Base-by-base conservation (phyloP, 2,329 filamentous ascomycete species). In the Mollisiaceae sp. region DNA sequence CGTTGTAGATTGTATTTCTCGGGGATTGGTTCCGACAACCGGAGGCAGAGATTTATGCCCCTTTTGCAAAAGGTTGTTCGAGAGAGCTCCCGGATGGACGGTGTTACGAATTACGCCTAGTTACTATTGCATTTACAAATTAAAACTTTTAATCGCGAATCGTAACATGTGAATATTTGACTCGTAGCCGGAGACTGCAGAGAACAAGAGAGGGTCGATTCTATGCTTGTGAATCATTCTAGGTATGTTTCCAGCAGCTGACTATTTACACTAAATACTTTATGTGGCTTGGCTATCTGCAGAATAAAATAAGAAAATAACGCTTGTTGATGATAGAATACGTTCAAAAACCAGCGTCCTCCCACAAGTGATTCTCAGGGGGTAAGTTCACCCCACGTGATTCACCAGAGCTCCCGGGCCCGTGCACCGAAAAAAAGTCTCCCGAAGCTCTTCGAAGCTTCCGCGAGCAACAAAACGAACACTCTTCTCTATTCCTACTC, bases 1-100 rank as follows among this genome's bases (percentile, higher is more conserved):
- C 54, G 59, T 50, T 66, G 64, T 72, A 73, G 71, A 73, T 71
- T 73, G 71, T 73, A 71, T 65, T 69, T 65, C 62, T 56, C 56
- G 60, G 54, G 60, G 52, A 54, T 12, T 52, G 20, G 20, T 8
- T 27, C 9, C 15, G 27, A 14, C 22, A 32, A 12, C 22, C 11
- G 14, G n/a, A 43, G 22, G 54, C 36, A 43, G 54, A 35, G 9
- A 47, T 67, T 52, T 27, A 12, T 18, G 2, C 50, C 24, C 11
- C n/a, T 20, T 27, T 9, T n/a, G 24, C 45, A 50, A 20, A 5
- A 50, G n/a, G n/a, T 22, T 2, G 20, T 18, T 43, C n/a, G 12
- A 22, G n/a, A 54, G 50, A 32, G 50, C 15, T 54, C 50, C 32
- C 32, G 50, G 22, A 54, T 35, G 24, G 27, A 54, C 14, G 50